Base-by-base conservation (phyloP, 2,329 filamentous ascomycete species). In the Stemphylium lycopersici region DNA sequence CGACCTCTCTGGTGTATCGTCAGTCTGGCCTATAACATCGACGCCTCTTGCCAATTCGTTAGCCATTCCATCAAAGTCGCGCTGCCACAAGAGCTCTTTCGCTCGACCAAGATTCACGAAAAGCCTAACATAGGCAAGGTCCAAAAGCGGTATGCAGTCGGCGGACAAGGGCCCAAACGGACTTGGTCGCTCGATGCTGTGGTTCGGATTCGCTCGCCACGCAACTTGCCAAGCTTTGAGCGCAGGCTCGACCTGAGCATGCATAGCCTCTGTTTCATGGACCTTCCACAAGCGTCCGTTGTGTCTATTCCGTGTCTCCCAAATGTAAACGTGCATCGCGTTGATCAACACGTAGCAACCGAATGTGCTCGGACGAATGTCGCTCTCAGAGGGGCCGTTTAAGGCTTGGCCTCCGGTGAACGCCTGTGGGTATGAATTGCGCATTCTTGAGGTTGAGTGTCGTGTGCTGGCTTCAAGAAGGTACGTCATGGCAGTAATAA, bases 291-390 rank as follows among this genome's bases (percentile, higher is more conserved):
- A 82, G 58, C 91, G 88, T 65, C 90, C 92, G 65, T 93, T 88
- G 65, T 97, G 93, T 47, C 92, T 83, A 75, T 96, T 93, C 20
- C 93, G 84, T 0, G 93, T 97, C 76, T 98, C 93, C 95, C 95
- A 98, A 39, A 98, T 97, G 75, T 96, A 97, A 66, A 97, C 97
- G 77, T 98, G 95, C 20, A 98, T 81, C 3, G 95, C 93, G 70
- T 96, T 93, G 72, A 98, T 97, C 59, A 99, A 79, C 5, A 97
- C 84, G 26, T 97, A 81, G 71, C 92, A 96, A 7, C 93, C 95
- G 72, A 96, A 96, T 0, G 92, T 93, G 76, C 93, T 97, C 0
- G 92, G 91, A 62, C 85, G 86, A 42, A 95, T 80, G 31, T 91
- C 87, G 48, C 81, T 86, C 60, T 83, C 80, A 1, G 83, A 77